These are phyloP conservation scores for Fraxinus pennsylvanica DNA, from an alignment of 257 asterid species.

Conservation along the genomic window DNA sequence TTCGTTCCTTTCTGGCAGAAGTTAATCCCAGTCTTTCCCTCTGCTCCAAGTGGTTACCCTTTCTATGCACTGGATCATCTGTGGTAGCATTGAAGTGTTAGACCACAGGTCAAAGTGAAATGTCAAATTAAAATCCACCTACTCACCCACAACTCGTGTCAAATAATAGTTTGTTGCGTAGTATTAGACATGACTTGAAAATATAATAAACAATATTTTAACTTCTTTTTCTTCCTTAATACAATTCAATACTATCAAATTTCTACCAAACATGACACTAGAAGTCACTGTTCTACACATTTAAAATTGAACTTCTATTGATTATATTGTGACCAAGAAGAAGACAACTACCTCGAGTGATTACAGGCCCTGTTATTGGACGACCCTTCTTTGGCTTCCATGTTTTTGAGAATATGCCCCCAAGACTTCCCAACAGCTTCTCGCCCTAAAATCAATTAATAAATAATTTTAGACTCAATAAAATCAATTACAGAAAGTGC, in stretches of 20 bases:
- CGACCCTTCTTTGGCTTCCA: constrained; percentile 93
- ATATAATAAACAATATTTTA: background rate
- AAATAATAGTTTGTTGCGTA: constrained; percentile 1
- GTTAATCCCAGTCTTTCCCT: constrained; percentile 81
- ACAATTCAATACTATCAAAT: background rate
- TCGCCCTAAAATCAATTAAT: constrained; percentile 69
- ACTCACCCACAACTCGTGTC: background rate
- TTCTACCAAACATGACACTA: background rate
- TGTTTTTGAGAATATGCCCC: constrained; percentile 86
- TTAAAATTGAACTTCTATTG: constrained; percentile 10
- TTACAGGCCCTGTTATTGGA: constrained; percentile 68
- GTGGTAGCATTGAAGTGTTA: constrained; percentile 30
- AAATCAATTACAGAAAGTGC: background rate
- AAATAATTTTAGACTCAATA: constrained; percentile 22
- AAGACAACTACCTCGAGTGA: constrained; percentile 49
- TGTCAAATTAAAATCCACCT: constrained; percentile 20
- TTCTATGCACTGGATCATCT: constrained; percentile 75
- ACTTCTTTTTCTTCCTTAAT: background rate
- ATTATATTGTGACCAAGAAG: constrained; percentile 14
- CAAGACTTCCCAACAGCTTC: constrained; percentile 93
- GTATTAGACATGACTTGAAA: background rate
- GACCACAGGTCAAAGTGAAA: constrained; percentile 19
- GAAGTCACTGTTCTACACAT: constrained; percentile 13
- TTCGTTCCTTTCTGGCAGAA: constrained; percentile 58
- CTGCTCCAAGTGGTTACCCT: constrained; percentile 83